Base-by-base conservation (phyloP, 2,329 filamentous ascomycete genomes). In the Phialocephala sp. region DNA sequence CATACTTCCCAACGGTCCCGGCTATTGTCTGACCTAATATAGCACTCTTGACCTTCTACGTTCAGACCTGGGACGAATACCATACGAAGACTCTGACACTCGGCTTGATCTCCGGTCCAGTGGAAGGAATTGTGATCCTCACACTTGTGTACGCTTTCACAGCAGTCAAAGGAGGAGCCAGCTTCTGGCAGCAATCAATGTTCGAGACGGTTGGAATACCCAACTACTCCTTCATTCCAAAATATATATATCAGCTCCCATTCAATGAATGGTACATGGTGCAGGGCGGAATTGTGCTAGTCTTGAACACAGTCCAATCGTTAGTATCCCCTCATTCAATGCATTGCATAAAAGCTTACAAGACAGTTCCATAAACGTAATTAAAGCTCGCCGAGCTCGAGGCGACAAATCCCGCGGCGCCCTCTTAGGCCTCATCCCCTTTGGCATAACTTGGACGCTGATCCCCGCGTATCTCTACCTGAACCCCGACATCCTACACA, bases 61-160 rank as follows among this genome's bases (percentile, higher is more conserved):
- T 98, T 50, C 95, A 98, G 78, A 98, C 95, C 39, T 99, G 95
- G 95, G 95, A 99, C 76, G 95, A 98, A 78, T 99, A 98, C 80
- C 94, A 98, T 81, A 99, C 95, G 60, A 94, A 97, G 79, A 95
- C 94, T 2, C 86, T 99, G 57, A 97, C 93, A 1, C 87, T 99
- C 6, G 95, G 95, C 66, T 82, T 98, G 68, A 85, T 99, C 71
- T 97, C 94, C 70, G 95, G 95, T 0, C 95, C 95, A 4, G 95
- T 99, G 43, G 95, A 99, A 80, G 95, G 95, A 60, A 90, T 99
- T 63, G 80, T 98, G 56, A 93, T 92, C 47, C 85, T 99, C 22
- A 90, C 92, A 73, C 77, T 86, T 63, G 89, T 99, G 66, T 98
- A 95, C 78, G 87, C 88, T 41, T 81, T 96, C 69, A 98, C 95